phyloP scores from a whole-genome alignment of 1,139 yeast species.

The Saccharomyces pastorianus region DNA sequence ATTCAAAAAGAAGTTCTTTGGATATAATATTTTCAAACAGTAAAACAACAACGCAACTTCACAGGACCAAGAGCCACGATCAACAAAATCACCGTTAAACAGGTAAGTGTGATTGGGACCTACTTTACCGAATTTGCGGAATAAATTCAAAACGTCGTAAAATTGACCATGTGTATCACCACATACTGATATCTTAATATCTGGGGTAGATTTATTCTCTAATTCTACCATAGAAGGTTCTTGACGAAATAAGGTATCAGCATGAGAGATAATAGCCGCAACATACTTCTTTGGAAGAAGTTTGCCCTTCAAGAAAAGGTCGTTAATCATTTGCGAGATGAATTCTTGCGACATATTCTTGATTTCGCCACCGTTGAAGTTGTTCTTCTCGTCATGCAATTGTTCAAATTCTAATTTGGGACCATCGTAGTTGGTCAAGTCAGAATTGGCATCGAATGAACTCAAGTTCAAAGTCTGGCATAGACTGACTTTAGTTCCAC shows the following conservation, averaged over 20 bases:
- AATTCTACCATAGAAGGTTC: conserved; percentile 79
- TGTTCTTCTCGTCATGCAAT: conserved; percentile 28
- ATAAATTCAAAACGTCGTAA: conserved; percentile 51
- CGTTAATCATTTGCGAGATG: conserved; percentile 53
- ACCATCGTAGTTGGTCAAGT: conserved; percentile 49
- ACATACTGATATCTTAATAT: conserved; percentile 49
- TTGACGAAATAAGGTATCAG: conserved; percentile 50
- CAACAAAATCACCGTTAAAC: conserved; percentile 96
- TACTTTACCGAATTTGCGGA: conserved; percentile 61
- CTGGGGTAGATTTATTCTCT: conserved; percentile 32
- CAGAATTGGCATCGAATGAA: conserved; percentile 32
- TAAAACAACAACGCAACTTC: conserved; percentile 85
- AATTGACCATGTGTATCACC: too few species aligned
- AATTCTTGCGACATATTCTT: conserved; percentile 41
- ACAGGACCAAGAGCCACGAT: conserved; percentile 97
- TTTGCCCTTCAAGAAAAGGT: conserved; percentile 63
- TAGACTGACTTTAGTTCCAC: conserved; percentile 35
- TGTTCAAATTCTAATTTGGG: conserved; percentile 44
- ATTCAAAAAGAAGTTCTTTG: conserved; percentile 62
- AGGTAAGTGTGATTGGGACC: conserved; percentile 61
- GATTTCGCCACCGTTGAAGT: conserved; percentile 24
- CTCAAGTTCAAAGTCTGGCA: conserved; percentile 46
- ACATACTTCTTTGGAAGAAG: conserved; percentile 73
- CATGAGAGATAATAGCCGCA: conserved; percentile 72
- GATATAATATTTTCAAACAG: conserved; percentile 69